phyloP scores from a whole-genome alignment of 345 rosid genomes.

The Leavenworthia alabamica region DNA sequence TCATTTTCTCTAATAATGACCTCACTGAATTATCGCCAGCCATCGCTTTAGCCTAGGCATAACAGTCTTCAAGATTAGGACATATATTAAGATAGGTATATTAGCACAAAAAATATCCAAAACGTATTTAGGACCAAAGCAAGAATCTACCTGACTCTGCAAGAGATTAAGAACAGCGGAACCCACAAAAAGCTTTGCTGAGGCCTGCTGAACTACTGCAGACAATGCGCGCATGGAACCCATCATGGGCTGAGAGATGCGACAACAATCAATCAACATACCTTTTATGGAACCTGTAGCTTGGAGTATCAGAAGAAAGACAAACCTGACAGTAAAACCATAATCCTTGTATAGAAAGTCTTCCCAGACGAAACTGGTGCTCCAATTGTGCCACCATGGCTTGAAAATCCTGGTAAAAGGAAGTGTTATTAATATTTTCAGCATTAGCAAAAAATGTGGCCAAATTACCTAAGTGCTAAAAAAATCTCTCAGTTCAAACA shows the following conservation, averaged over 20 bases:
- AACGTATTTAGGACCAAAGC: neutral
- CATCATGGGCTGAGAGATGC: constrained; percentile 71
- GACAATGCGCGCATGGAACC: constrained; percentile 86
- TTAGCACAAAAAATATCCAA: constrained; percentile 4
- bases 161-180: constrained; percentile 90
- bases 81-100: constrained; percentile 2
- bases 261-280: constrained; percentile 19
- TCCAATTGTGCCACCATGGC: constrained; percentile 97
- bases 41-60: constrained; percentile 81
- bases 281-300: neutral
- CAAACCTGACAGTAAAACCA: constrained; percentile 98
- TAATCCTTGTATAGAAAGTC: constrained; percentile 93
- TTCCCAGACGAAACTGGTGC: constrained; percentile 93
- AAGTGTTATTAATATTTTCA: neutral
- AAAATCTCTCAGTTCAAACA: constrained; percentile 3
- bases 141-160: constrained; percentile 73
- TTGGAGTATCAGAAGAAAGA: constrained; percentile 13
- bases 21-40: constrained; percentile 94
- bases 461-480: neutral
- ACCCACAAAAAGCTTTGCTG: constrained; percentile 65
- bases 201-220: constrained; percentile 68
- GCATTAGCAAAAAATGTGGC: neutral
- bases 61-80: constrained; percentile 26
- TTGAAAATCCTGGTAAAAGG: constrained; percentile 64
- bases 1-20: constrained; percentile 92